These are phyloP conservation scores for Cylindrotheca fusiformis DNA, from an alignment of 108 stramenopile genomes.

Conservation along the genomic window DNA sequence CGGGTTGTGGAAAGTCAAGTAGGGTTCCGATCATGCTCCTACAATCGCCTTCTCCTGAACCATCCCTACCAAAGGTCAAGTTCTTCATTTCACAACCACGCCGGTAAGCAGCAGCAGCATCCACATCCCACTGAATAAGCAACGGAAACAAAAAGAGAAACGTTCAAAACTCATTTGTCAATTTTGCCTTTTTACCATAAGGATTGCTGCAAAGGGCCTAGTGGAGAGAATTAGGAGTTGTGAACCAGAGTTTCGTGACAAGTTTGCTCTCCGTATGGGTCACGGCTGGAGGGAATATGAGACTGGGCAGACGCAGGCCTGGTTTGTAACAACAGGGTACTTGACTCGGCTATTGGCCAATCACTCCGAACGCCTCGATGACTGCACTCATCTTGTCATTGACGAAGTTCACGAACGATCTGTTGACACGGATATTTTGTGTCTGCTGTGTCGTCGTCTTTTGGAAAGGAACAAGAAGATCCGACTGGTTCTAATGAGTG, in stretches of 20 bases:
- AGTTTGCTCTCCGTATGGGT: conserved; percentile 86
- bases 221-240: conserved; percentile 72
- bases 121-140: no score
- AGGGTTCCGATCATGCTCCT: conserved; percentile 86
- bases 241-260: conserved; percentile 54
- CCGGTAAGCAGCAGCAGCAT: background rate
- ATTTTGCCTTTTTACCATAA: background rate
- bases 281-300: conserved; percentile 85
- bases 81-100: conserved; percentile 90
- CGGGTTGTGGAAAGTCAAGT: conserved; percentile 85
- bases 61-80: conserved; percentile 49
- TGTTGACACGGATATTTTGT: conserved; percentile 84
- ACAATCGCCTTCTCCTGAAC: conserved; percentile 58
- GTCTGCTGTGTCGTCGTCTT: conserved; percentile 79
- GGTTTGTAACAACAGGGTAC: conserved; percentile 92
- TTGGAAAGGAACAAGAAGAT: conserved; percentile 65
- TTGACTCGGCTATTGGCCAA: conserved; percentile 85
- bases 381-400: conserved; percentile 79
- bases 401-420: conserved; percentile 90
- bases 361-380: conserved; percentile 68
- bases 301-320: conserved; percentile 59
- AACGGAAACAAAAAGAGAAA: background rate
- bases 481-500: conserved; percentile 89
- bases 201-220: conserved; percentile 84
- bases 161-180: background rate